Evolutionary conservation across 2,329 filamentous ascomycete species (phyloP).

Genomic region (Ascochyta pisi): DNA sequence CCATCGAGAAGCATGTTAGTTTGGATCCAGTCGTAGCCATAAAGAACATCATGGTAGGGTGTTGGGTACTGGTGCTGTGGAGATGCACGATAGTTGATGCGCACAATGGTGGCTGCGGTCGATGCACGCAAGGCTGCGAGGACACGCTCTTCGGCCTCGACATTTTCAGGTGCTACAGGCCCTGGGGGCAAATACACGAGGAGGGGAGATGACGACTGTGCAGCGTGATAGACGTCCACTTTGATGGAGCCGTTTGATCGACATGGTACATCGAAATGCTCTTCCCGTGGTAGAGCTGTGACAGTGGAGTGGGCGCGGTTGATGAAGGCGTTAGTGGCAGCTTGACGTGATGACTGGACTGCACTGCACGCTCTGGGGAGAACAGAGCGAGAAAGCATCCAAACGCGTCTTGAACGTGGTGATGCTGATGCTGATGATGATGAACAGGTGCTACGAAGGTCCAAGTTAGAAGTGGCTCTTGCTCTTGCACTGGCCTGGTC

Average conservation of each 20-base stretch:
- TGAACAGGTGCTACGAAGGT: constrained; percentile 2
- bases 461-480: constrained; percentile 7
- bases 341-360: neutral
- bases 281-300: constrained; percentile 27
- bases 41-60: constrained; percentile 56
- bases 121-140: constrained; percentile 45
- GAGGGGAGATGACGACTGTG: constrained; percentile 37
- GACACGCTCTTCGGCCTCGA: constrained; percentile 39
- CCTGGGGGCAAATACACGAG: constrained; percentile 55
- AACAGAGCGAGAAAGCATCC: constrained; percentile 4
- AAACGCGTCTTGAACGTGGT: neutral
- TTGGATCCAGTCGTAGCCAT: constrained; percentile 57
- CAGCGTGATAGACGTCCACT: constrained; percentile 48
- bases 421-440: neutral
- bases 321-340: neutral
- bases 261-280: constrained; percentile 47
- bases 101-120: constrained; percentile 51
- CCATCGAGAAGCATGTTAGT: constrained; percentile 44
- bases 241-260: constrained; percentile 53
- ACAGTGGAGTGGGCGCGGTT: constrained; percentile 32
- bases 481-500: neutral
- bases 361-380: neutral
- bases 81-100: constrained; percentile 55
- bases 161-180: constrained; percentile 38
- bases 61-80: constrained; percentile 50